Evolutionary conservation across 495 filamentous ascomycete genomes (phyloP), one percentile per base, ranked within the genome.

Genomic region (Daldinia concentrica): DNA sequence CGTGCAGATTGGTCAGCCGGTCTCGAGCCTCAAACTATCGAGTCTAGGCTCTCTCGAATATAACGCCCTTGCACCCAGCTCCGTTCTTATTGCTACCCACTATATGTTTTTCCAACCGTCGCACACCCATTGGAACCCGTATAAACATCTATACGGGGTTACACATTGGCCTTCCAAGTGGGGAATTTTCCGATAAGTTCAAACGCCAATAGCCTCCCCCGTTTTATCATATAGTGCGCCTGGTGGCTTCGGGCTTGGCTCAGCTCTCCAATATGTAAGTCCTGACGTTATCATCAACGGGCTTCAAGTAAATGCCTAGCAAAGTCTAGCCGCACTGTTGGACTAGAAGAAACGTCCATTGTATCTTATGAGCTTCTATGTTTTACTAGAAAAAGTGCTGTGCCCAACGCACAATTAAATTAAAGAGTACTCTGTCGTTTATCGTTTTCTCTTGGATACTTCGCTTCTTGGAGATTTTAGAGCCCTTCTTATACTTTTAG

Each of bases 11-110:
- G 34, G 59, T 55, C 56, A 61, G 52, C 52, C 27, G 57, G 43
- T 32, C 55, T 68, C 59, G 52, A 67, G 60, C 61, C 22, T 57
- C 19, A 60, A 65, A 56, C 55, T 29, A 51, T 39, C 57, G 55
- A 29, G 70, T 55, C 70, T 68, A 68, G 70, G 55, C 70, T 72
- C 55, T 27, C n/a, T 50, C 61, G 60, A 65, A 43, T 65, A 62
- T 62, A 50, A 52, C 14, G 3, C 55, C 59, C 59, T 64, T 59
- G 60, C 45, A 68, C 56, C 48, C 62, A 62, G 17, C 64, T 54
- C 59, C 70, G 50, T 64, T 56, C 65, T 30, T 22, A 58, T 36
- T 68, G 60, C 56, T 61, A 73, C 70, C 65, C 61, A 68, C 64
- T 59, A 51, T 24, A 68, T 22, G 15, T 39, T 45, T 45, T 61